Evolutionary conservation across 768 basidiomycete genomes (phyloP).

Genomic region (Rhodotorula graminis): DNA sequence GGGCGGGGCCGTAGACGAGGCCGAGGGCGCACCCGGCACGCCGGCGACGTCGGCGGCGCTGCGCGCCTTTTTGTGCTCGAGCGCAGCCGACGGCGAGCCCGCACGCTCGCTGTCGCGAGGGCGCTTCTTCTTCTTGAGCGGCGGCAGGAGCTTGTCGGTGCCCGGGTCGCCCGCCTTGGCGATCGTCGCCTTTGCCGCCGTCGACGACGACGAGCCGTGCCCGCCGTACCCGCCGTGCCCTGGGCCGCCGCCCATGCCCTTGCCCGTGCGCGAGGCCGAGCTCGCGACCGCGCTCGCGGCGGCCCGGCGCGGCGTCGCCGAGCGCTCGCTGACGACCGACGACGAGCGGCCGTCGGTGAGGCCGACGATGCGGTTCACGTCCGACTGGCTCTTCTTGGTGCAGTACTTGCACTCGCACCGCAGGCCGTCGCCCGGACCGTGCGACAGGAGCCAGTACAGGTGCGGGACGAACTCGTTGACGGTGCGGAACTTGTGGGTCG

Average conservation of each 20-base stretch:
- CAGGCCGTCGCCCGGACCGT: constrained; percentile 29
- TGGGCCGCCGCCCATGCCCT: no score
- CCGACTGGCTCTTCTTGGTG: constrained; percentile 29
- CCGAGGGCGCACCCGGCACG: no score
- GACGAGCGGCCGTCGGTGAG: background rate
- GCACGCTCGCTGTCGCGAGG: background rate
- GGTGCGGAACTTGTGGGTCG: constrained; percentile 60
- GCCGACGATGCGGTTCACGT: constrained; percentile 34
- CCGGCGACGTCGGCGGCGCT: background rate
- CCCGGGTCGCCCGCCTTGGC: background rate
- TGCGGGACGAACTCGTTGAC: constrained; percentile 81
- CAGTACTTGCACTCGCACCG: constrained; percentile 42
- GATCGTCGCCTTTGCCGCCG: background rate
- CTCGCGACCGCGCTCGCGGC: background rate
- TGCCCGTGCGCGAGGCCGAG: background rate
- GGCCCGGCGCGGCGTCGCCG: background rate
- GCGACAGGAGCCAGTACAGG: constrained; percentile 66
- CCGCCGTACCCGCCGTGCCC: no score
- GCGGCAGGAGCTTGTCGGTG: background rate
- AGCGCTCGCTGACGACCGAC: background rate
- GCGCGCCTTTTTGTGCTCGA: background rate
- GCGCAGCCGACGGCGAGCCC: background rate
- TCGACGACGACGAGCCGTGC: no score
- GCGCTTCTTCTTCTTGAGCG: background rate
- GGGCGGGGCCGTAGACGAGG: no score